Evolutionary conservation across 2,329 filamentous ascomycete species (phyloP).

Genomic region (Clonostachys chloroleuca): DNA sequence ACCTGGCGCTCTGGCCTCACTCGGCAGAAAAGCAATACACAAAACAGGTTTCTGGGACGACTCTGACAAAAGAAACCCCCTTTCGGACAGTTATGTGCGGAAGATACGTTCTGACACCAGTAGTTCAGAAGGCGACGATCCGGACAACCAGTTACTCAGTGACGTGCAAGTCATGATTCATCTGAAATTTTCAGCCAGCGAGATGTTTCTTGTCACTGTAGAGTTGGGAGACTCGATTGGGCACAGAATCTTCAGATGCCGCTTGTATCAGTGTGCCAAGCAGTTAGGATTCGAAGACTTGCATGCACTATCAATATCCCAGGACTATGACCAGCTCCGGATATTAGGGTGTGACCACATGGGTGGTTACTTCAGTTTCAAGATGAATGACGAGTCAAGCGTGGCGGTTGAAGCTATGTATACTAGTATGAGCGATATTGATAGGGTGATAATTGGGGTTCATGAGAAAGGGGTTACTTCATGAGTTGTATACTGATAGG

Average conservation of each 20-base stretch:
- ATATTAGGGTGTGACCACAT: neutral
- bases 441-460: constrained; percentile 1
- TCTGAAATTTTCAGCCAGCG: neutral
- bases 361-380: constrained; percentile 1
- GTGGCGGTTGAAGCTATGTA: constrained; percentile 1
- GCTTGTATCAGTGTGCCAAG: neutral
- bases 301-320: constrained; percentile 1
- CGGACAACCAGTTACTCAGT: neutral
- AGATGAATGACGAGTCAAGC: neutral
- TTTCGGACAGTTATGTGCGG: no score
- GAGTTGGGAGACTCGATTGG: neutral
- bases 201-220: neutral
- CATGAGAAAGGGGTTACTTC: constrained; percentile 4
- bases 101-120: no score
- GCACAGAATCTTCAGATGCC: constrained; percentile 1
- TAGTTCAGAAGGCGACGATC: no score
- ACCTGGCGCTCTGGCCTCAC: neutral
- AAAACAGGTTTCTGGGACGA: neutral
- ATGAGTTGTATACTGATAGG: no score
- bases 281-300: constrained; percentile 1
- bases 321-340: constrained; percentile 1
- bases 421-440: constrained; percentile 1
- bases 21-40: neutral
- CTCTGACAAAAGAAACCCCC: neutral
- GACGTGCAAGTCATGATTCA: constrained; percentile 2